A percentile compares a stretch with the other conserved stretches of the same genome.
phyloP scores from a whole-genome alignment of 345 rosid species.

The Acer yangbiense region DNA sequence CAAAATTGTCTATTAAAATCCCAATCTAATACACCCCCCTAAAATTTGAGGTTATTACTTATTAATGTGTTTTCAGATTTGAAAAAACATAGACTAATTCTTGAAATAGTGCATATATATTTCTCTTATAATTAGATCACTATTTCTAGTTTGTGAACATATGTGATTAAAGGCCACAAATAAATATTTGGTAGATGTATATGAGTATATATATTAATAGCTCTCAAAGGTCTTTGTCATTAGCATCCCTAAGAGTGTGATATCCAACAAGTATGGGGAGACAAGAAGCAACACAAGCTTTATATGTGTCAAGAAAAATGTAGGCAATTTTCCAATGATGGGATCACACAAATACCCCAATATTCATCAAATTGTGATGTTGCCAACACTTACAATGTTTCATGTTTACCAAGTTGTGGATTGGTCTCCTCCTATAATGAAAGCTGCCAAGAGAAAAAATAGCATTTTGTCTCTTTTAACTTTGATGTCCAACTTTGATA shows the following conservation, averaged over 20 bases:
- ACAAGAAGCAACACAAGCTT: neutral
- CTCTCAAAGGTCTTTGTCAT: neutral
- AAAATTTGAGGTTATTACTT: too few species aligned
- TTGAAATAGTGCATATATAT: too few species aligned
- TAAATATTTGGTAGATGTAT: neutral
- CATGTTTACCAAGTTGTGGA: neutral
- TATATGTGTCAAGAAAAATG: neutral
- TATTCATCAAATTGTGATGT: neutral
- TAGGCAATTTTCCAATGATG: neutral
- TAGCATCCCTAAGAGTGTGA: neutral
- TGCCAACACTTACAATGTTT: neutral
- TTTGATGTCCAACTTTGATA: neutral
- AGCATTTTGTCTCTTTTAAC: slow-evolving; percentile 3
- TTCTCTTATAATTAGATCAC: neutral
- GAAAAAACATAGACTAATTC: too few species aligned
- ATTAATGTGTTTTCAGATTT: too few species aligned
- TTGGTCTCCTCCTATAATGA: neutral
- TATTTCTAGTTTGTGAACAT: too few species aligned
- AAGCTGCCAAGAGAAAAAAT: neutral
- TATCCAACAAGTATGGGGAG: neutral
- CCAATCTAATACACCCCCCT: too few species aligned
- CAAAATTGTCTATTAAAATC: too few species aligned
- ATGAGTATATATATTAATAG: neutral
- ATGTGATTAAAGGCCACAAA: neutral
- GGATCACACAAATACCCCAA: neutral